Conservation (phyloP, 2,329 filamentous ascomycete genomes). For the Saccharata proteae region DNA sequence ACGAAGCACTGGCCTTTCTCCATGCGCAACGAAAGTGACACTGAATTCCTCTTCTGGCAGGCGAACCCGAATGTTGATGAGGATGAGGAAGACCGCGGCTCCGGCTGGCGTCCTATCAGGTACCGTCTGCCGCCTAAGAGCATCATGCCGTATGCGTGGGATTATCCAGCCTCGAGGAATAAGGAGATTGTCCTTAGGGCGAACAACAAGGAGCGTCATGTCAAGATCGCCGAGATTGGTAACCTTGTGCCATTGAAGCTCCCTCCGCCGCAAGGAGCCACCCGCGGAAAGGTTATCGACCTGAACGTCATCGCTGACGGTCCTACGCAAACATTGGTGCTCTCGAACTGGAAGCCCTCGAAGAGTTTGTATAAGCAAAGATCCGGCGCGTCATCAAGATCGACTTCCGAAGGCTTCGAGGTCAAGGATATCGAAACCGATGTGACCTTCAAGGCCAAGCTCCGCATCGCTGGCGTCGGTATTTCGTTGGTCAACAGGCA, state of each 20-base stretch:
- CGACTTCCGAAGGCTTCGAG: slow-evolving; percentile 65
- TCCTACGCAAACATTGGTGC: slow-evolving; percentile 83
- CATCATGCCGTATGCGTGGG: slow-evolving; percentile 99
- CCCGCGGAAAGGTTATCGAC: slow-evolving; percentile 76
- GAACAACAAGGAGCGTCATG: slow-evolving; percentile 71
- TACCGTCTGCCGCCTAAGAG: slow-evolving; percentile 87
- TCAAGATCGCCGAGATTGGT: slow-evolving; percentile 92
- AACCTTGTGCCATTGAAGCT: slow-evolving; percentile 93
- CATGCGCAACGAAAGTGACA: slow-evolving; percentile 96
- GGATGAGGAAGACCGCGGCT: slow-evolving; percentile 68
- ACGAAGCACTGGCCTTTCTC: slow-evolving; percentile 96
- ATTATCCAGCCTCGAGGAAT: slow-evolving; percentile 94
- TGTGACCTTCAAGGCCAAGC: slow-evolving; percentile 76
- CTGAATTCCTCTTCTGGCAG: slow-evolving; percentile 94
- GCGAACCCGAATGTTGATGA: slow-evolving; percentile 87
- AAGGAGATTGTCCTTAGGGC: slow-evolving; percentile 80
- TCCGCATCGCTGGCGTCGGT: slow-evolving; percentile 81
- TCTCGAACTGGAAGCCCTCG: slow-evolving; percentile 87
- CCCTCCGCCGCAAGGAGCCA: slow-evolving; percentile 48
- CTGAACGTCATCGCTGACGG: slow-evolving; percentile 93
- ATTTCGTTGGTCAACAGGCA: slow-evolving; percentile 90
- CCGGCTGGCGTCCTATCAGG: slow-evolving; percentile 82
- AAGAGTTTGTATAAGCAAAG: slow-evolving; percentile 81
- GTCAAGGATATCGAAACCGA: slow-evolving; percentile 85
- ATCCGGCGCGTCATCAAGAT: slow-evolving; percentile 41